These are phyloP conservation scores for Aurinia saxatilis DNA, from an alignment of 345 rosid genomes.

Conservation along the genomic window DNA sequence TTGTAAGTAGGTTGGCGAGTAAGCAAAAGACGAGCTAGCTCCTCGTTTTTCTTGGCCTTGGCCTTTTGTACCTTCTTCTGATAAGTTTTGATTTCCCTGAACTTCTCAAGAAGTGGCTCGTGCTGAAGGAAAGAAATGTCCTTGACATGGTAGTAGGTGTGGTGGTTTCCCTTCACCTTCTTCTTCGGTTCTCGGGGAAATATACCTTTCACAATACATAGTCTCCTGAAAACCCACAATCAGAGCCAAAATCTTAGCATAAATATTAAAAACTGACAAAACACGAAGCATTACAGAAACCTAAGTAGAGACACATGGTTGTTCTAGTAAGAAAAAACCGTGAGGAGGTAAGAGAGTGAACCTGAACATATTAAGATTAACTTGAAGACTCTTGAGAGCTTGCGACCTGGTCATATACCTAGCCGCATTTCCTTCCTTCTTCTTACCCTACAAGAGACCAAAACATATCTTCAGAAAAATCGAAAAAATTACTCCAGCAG, in stretches of 20 bases:
- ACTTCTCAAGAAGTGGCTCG: constrained; percentile 81
- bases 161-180: constrained; percentile 90
- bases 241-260: not conserved
- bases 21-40: constrained; percentile 51
- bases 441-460: constrained; percentile 64
- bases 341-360: constrained; percentile 20
- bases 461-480: not conserved
- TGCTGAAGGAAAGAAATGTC: constrained; percentile 78
- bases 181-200: constrained; percentile 92
- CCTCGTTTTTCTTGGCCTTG: constrained; percentile 70
- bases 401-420: constrained; percentile 84
- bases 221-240: constrained; percentile 43
- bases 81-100: constrained; percentile 68
- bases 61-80: constrained; percentile 75
- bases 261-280: not conserved
- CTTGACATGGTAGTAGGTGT: constrained; percentile 90
- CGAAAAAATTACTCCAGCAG: not conserved
- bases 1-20: constrained; percentile 68
- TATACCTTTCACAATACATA: constrained; percentile 77
- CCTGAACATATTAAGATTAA: constrained; percentile 66
- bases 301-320: not conserved
- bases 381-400: constrained; percentile 78
- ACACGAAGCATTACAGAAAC: not conserved
- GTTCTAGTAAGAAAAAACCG: not conserved
- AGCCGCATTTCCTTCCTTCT: constrained; percentile 92